Evolutionary conservation across 495 filamentous ascomycete genomes (phyloP), one percentile per base, ranked within the genome.

Genomic region (Penicillium canescens): DNA sequence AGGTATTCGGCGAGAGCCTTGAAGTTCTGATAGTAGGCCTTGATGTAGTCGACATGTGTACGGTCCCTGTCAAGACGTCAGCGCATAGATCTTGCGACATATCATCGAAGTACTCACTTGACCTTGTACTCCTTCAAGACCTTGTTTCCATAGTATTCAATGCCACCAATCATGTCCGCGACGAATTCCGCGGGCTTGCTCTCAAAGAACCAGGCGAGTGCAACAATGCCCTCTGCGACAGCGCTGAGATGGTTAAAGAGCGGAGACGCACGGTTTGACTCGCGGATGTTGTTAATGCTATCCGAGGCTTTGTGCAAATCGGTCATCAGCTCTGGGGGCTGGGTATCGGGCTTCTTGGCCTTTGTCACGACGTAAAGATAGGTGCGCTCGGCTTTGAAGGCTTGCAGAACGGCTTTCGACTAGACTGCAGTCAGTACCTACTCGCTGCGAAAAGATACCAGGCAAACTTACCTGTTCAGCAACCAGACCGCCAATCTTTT

Each of bases 121-220:
- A 94, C 91, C 75, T 93, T 97, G 71, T 89, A 85, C 54, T 91
- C 86, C 63, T 87, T 92, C 54, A 97, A 69, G 35, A 98, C 88
- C 52, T 89, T 83, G 75, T 98, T 96, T 3, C 94, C 95, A 55
- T 86, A 96, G 74, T 90, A 95, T 68, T 96, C 82, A 24, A 92
- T 88, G 43, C 89, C 85, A 21, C 83, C 84, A 7, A 94, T 73
- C 42, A 85, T 84, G 42, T 96, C 93, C 26, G 79, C 79, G 35
- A 97, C 85, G 57, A 89, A 90, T 48, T 91, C 90, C 55, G 80
- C 84, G 1, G 94, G 94, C 65, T 90, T 92, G 24, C 72, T 71
- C 40, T 92, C 86, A 18, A 91, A 80, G 47, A 97, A 85, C 94
- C 94, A 98, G 16, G 86, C 86, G 37, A 98, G 75, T 6, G 88